Percentiles rank a stretch among this genome's conserved stretches.
These are phyloP conservation scores for Pythium pyrilobum DNA, from an alignment of 352 stramenopile species.

Conservation along the genomic window DNA sequence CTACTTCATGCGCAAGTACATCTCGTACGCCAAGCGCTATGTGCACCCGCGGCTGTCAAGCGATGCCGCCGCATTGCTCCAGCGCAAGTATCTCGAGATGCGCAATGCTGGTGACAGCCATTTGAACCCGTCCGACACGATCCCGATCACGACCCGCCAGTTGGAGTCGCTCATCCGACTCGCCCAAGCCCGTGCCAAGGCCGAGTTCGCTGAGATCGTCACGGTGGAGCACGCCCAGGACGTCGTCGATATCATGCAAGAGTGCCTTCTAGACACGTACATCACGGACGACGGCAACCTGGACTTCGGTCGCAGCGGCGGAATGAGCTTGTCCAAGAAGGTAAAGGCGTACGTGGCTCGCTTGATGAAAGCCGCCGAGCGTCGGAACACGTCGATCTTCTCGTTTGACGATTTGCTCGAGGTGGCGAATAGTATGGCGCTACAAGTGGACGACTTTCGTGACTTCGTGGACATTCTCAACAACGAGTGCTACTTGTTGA, in stretches of 20 bases:
- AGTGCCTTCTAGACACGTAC: conserved; percentile 82
- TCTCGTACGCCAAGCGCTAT: conserved; percentile 90
- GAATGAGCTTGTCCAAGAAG: conserved; percentile 34
- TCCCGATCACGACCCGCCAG: conserved; percentile 91
- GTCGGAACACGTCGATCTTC: conserved; percentile 38
- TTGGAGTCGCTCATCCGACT: conserved; percentile 88
- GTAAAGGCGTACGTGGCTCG: conserved; percentile 50
- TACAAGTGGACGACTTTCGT: conserved; percentile 41
- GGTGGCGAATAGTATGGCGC: conserved; percentile 40
- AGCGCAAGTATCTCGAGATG: conserved; percentile 79
- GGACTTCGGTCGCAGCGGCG: conserved; percentile 52
- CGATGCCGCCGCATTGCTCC: conserved; percentile 35
- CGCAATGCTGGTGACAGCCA: conserved; percentile 32
- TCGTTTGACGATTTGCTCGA: conserved; percentile 43
- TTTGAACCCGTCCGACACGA: conserved; percentile 24
- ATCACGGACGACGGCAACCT: conserved; percentile 76
- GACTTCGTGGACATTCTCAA: conserved; percentile 60
- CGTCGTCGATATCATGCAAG: conserved; percentile 92
- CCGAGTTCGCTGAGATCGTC: conserved; percentile 90
- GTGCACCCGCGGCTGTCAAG: conserved; percentile 73
- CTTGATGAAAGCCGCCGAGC: conserved; percentile 35
- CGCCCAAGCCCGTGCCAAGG: conserved; percentile 85
- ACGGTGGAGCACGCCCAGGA: conserved; percentile 91
- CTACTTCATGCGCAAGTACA: conserved; percentile 91
- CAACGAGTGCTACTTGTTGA: conserved; percentile 56